A percentile compares a stretch with the other conserved stretches of the same genome.
Evolutionary conservation across 305 asterid genomes (phyloP).

Genomic region (Fraxinus dipetala): DNA sequence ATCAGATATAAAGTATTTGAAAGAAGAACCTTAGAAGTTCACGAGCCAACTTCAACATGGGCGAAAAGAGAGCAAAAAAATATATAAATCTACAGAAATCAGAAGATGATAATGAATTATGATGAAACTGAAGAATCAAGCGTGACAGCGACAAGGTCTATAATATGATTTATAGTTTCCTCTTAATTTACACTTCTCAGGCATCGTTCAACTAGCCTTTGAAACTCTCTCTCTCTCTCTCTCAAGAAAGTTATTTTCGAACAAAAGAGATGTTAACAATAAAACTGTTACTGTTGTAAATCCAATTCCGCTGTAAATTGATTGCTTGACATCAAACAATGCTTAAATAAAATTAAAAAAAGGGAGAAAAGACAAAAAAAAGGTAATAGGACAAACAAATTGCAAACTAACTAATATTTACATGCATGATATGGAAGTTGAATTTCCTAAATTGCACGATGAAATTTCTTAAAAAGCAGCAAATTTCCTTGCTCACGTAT

Average conservation of each 20-base stretch:
- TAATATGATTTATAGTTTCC: not conserved
- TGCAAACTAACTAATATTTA: slow-evolving; percentile 19
- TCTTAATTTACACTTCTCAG: no score
- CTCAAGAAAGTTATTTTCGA: no score
- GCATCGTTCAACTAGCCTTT: no score
- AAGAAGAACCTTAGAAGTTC: slow-evolving; percentile 29
- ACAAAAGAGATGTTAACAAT: not conserved
- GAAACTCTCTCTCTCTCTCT: no score
- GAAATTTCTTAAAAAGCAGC: slow-evolving; percentile 3
- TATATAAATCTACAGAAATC: not conserved
- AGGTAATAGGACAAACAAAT: not conserved
- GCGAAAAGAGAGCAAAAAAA: not conserved
- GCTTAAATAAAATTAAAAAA: not conserved
- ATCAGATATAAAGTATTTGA: slow-evolving; percentile 22
- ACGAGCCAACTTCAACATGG: not conserved
- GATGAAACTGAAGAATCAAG: not conserved
- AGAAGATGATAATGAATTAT: not conserved
- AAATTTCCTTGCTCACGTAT: not conserved
- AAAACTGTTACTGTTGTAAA: not conserved
- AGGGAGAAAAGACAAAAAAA: not conserved
- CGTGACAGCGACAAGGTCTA: not conserved
- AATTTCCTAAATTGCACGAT: slow-evolving; percentile 7
- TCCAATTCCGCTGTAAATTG: not conserved
- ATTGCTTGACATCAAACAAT: not conserved
- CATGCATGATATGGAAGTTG: slow-evolving; percentile 10